Percentiles rank a stretch among this genome's conserved stretches.
phyloP scores from a whole-genome alignment of 2,329 filamentous ascomycete species.

The Talaromyces marneffei region DNA sequence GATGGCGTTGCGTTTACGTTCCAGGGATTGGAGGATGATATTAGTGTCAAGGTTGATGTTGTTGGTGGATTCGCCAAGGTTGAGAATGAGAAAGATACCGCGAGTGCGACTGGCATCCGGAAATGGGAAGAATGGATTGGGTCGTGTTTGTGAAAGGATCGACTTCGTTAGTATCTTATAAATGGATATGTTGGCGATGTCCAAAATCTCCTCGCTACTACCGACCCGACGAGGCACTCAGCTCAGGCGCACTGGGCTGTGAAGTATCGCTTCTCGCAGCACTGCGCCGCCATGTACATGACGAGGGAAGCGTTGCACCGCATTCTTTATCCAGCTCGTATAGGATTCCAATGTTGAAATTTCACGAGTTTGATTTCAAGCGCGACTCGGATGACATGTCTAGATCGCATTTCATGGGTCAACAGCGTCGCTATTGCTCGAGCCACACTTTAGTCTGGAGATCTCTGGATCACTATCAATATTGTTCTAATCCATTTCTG shows the following conservation, averaged over 20 bases:
- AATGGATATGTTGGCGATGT: neutral
- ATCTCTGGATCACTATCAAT: neutral
- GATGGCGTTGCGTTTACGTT: slow-evolving; percentile 76
- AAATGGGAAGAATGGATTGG: slow-evolving; percentile 92
- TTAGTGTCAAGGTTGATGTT: slow-evolving; percentile 71
- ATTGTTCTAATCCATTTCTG: neutral
- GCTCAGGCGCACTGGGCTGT: neutral
- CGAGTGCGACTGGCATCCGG: slow-evolving; percentile 61
- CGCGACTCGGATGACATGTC: neutral
- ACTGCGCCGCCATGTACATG: neutral
- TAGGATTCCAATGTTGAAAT: neutral
- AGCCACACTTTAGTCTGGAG: neutral
- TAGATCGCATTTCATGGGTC: too few species aligned
- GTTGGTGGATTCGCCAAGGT: slow-evolving; percentile 62
- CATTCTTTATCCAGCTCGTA: too few species aligned
- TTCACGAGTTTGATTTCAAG: neutral
- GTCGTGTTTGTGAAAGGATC: slow-evolving; percentile 54
- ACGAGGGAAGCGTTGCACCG: neutral
- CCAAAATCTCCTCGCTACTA: neutral
- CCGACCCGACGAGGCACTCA: neutral
- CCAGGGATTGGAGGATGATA: slow-evolving; percentile 68
- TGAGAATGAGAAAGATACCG: slow-evolving; percentile 42
- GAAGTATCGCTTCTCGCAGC: neutral
- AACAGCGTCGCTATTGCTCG: neutral
- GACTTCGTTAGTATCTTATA: neutral